A percentile compares a stretch with the other conserved stretches of the same genome.
Evolutionary conservation across 345 rosid genomes (phyloP).

Genomic region (Murraya koenigii): DNA sequence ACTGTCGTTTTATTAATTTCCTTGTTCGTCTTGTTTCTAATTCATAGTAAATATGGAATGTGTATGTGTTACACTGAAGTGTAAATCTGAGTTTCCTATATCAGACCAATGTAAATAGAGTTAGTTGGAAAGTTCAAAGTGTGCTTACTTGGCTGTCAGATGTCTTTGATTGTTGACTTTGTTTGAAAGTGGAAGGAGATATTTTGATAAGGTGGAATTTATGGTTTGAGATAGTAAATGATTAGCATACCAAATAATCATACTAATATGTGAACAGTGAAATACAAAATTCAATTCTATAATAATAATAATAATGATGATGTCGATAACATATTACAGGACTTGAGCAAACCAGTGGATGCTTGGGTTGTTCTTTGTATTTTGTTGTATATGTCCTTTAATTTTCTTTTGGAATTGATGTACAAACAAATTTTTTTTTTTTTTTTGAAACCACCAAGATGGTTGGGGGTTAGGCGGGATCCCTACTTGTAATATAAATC

Average conservation of each 20-base stretch:
- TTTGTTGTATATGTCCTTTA: background rate
- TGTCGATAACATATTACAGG: background rate
- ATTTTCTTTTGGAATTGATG: background rate
- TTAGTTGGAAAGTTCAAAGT: background rate
- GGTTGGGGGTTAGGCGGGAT: too few species aligned
- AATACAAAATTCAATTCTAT: background rate
- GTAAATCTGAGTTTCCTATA: background rate
- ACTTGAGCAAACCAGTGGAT: background rate
- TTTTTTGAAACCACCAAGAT: too few species aligned
- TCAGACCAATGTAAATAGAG: background rate
- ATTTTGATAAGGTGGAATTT: background rate
- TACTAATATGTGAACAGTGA: background rate
- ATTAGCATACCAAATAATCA: background rate
- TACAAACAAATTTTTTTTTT: background rate
- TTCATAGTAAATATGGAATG: background rate
- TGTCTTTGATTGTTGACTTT: background rate
- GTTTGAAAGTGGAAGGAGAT: background rate
- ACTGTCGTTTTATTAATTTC: background rate
- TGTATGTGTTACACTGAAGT: background rate
- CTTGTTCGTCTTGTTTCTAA: background rate
- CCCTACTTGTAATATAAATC: too few species aligned
- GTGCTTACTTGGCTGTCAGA: background rate
- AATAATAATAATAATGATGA: too few species aligned
- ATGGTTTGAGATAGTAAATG: background rate
- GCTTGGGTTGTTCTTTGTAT: background rate